A percentile compares a stretch with the other conserved stretches of the same genome.
These are phyloP conservation scores for Boletus subparvulus DNA, from an alignment of 768 basidiomycete species.

Conservation along the genomic window DNA sequence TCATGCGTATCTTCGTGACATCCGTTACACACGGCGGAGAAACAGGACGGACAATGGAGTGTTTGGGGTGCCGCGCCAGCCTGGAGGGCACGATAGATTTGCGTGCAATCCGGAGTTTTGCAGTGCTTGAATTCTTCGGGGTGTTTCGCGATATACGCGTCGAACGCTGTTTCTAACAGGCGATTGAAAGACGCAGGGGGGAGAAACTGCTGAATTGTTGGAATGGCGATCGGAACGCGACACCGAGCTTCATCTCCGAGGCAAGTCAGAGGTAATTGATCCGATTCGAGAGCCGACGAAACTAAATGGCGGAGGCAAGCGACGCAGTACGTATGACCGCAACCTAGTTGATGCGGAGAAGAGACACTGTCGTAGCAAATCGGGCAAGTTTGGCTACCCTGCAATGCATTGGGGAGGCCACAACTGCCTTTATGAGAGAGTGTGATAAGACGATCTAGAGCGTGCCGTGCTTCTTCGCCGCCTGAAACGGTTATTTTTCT, in stretches of 20 bases:
- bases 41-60: conserved; percentile 68
- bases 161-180: conserved; percentile 55
- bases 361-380: conserved; percentile 48
- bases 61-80: conserved; percentile 34
- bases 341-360: conserved; percentile 50
- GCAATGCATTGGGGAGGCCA: background rate
- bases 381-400: conserved; percentile 40
- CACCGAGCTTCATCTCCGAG: conserved; percentile 66
- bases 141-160: conserved; percentile 54
- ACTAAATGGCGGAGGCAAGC: conserved; percentile 60
- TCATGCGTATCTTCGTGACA: conserved; percentile 66
- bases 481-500: conserved; percentile 52
- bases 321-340: conserved; percentile 68
- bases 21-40: conserved; percentile 59
- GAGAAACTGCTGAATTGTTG: conserved; percentile 50
- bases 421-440: conserved; percentile 35
- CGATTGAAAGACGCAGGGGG: conserved; percentile 51
- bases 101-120: conserved; percentile 74
- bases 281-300: conserved; percentile 51
- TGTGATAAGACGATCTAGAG: conserved; percentile 43
- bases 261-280: conserved; percentile 65
- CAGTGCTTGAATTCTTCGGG: conserved; percentile 68
- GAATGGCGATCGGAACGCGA: conserved; percentile 50
- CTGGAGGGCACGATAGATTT: conserved; percentile 60
- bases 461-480: conserved; percentile 53